Evolutionary conservation across 306 rosid genomes (phyloP), one percentile per base, ranked within the genome.

Genomic region (Trifolium fragiferum): DNA sequence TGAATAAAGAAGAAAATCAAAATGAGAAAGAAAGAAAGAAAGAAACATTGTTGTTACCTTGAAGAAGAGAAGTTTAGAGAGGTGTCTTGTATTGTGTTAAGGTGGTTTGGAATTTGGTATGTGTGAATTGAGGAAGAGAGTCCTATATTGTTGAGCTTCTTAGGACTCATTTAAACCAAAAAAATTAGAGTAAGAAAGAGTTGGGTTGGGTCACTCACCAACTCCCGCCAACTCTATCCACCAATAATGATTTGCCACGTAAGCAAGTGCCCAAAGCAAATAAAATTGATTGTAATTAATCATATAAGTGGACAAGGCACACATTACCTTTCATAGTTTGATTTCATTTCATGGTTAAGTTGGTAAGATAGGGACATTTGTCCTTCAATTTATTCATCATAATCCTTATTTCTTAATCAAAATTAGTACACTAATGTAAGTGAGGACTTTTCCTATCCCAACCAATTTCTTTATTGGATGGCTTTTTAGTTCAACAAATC

Each of bases 141-240:
- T 38, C 55, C 4, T n/a, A 30, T 27, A 43, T 33, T 6, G 30
- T 30, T 32, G 15, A 50, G 77, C 0, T 30, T 63, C 23, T 30
- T 27, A 16, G 21, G 40, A 43, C 44, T 73, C 60, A 37, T 77
- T 68, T 25, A 77, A 72, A 78, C 43, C 7, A 57, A 11, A 44
- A 23, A 38, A 43, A 0, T 20, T 16, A 6, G 41, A 43, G 62
- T 8, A 66, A 44, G 66, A 8, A 41, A 55, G 59, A 16, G 63
- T 11, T 40, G 62, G 78, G 75, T 51, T 57, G 43, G 58, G 35
- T 72, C 54, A 72, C 64, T 80, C 83, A 80, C 83, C 83, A 80
- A 80, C 83, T 66, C 83, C 79, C 79, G 66, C 83, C 83, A 68
- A 80, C 83, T 62, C 41, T 8, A 7, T 40, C 38, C 15, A 68